phyloP scores from a whole-genome alignment of 192 early-diverging fungal genomes.

The Coemansia guatemalensis region DNA sequence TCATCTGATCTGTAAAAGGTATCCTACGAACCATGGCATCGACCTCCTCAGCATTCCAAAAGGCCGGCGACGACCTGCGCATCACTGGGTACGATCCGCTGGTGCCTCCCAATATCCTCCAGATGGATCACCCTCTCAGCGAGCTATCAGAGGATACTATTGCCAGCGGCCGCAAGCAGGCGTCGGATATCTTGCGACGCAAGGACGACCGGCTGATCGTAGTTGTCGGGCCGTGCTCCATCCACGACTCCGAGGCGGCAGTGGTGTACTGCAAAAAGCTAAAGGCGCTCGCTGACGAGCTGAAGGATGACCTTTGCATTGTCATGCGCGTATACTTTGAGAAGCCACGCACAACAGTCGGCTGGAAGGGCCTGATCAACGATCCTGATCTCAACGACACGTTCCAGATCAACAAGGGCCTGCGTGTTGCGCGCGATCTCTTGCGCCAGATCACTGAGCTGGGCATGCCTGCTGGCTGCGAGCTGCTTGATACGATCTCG shows the following conservation, averaged over 20 bases:
- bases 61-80: conserved; percentile 78
- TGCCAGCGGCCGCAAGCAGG: conserved; percentile 58
- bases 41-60: conserved; percentile 50
- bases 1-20: too few species aligned
- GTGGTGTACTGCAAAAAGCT: conserved; percentile 75
- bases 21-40: conserved; percentile 30
- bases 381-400: conserved; percentile 75
- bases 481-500: conserved; percentile 93
- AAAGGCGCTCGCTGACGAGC: conserved; percentile 60
- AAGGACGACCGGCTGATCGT: conserved; percentile 86
- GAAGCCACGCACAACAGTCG: conserved; percentile 95
- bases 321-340: conserved; percentile 99
- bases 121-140: conserved; percentile 75
- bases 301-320: conserved; percentile 77
- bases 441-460: conserved; percentile 75
- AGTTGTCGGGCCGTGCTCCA: conserved; percentile 95
- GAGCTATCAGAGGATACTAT: conserved; percentile 51
- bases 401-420: conserved; percentile 96
- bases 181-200: conserved; percentile 72
- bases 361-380: conserved; percentile 85
- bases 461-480: conserved; percentile 85
- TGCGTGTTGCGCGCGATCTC: conserved; percentile 80
- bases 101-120: conserved; percentile 86
- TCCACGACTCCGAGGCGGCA: conserved; percentile 88
- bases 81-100: conserved; percentile 88